Base-by-base conservation (phyloP, 2,329 filamentous ascomycete species). In the Pyrenophora graminea region DNA sequence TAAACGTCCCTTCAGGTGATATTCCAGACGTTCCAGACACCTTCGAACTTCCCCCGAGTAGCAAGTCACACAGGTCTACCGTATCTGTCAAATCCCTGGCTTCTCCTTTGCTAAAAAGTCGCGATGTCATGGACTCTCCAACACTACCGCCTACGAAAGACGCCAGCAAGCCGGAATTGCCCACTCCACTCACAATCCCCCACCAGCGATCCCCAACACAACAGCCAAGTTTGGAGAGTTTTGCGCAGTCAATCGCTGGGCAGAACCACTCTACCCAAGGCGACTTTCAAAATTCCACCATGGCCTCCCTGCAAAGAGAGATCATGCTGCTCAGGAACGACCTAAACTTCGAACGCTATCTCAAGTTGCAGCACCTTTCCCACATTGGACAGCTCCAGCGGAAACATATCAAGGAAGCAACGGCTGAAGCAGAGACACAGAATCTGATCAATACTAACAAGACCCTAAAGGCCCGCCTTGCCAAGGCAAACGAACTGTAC, bases 311-410 rank as follows among this genome's bases (percentile, higher is more conserved):
- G 3, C 85, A 90, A 59, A 82, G 87, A 36, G 87, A 91, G 62
- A 82, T 91, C n/a, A 82, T 91, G 45, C 76, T 92, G 2, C 73
- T 94, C 9, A 85, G 87, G 38, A 94, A 92, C 55, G 89, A 94
- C 62, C 78, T 94, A 37, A 89, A 88, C 58, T 94, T 93, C 64
- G 90, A 94, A 70, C 82, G 88, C 21, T 93, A 91, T 71, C 81
- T 93, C 63, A 93, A 92, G 68, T 85, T 91, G 58, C 90, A 94
- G 64, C 90, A 93, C 69, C 83, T 92, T 59, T 83, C 86, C 2
- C 89, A 93, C 52, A 92, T 94, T 66, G 89, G 89, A 1, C 88
- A 90, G 64, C 75, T 94, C 36, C 86, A 89, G 60, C 81, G 88
- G 12, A 85, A 86, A 55, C 86, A 91, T 51, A 84, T 93, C 57